These are phyloP conservation scores for Diatrype stigma DNA, from an alignment of 2,329 filamentous ascomycete species.

Conservation along the genomic window DNA sequence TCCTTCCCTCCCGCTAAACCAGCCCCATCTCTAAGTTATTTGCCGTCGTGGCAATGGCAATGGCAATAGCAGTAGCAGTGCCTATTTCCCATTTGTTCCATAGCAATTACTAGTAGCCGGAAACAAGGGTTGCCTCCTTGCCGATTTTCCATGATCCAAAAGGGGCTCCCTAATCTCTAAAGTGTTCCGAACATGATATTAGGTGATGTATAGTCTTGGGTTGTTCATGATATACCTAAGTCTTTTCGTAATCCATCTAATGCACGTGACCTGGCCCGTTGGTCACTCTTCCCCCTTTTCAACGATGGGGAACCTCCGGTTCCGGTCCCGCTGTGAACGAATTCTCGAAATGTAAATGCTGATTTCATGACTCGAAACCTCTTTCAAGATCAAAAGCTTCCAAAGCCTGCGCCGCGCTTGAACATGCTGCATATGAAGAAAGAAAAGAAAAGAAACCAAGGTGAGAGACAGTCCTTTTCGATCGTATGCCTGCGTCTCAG, in stretches of 20 bases:
- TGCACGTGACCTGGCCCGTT: not conserved
- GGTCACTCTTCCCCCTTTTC: not conserved
- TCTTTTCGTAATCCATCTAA: slow-evolving; percentile 2
- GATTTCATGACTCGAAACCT: slow-evolving; percentile 19
- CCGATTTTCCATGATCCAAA: not conserved
- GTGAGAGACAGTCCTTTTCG: slow-evolving; percentile 4
- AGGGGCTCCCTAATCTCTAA: not conserved
- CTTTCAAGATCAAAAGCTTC: slow-evolving; percentile 25
- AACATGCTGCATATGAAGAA: slow-evolving; percentile 27
- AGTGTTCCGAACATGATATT: not conserved
- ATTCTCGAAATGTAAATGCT: slow-evolving; percentile 23
- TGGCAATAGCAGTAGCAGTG: too few species aligned
- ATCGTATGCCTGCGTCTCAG: slow-evolving; percentile 6
- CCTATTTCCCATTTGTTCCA: too few species aligned
- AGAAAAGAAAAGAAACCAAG: slow-evolving; percentile 13
- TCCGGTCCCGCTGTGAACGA: not conserved
- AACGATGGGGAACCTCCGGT: not conserved
- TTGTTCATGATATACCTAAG: slow-evolving; percentile 1
- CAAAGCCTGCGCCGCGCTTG: slow-evolving; percentile 31
- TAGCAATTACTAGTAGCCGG: not conserved
- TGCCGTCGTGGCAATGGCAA: too few species aligned
- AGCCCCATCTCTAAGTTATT: too few species aligned
- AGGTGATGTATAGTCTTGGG: not conserved
- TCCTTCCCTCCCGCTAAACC: too few species aligned
- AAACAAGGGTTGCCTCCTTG: not conserved